Conservation (phyloP, 768 basidiomycete genomes). For the Lactifluus pinguis region DNA sequence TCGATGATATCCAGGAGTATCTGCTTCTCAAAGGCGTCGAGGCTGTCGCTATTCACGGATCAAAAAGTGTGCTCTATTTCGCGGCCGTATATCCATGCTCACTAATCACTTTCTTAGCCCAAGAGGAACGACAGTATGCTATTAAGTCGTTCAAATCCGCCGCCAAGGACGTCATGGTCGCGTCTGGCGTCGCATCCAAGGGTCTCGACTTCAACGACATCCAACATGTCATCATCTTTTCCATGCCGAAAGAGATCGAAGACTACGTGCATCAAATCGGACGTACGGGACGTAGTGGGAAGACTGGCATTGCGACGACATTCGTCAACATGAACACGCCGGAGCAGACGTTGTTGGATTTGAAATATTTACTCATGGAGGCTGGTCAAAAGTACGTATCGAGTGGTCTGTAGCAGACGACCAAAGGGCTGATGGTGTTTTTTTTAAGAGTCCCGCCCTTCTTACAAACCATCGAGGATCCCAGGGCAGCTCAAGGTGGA, state of each 20-base stretch:
- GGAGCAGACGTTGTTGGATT: slow-evolving; percentile 91
- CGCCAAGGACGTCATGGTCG: slow-evolving; percentile 98
- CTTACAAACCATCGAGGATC: slow-evolving; percentile 82
- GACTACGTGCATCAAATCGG: slow-evolving; percentile 99
- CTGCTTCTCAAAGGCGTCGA: slow-evolving; percentile 94
- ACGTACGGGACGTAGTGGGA: slow-evolving; percentile 93
- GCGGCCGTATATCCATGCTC: background rate
- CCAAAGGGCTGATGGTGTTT: slow-evolving; percentile 8
- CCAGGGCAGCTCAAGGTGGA: slow-evolving; percentile 70
- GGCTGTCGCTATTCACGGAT: slow-evolving; percentile 97
- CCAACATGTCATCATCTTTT: slow-evolving; percentile 97
- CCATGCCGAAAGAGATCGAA: slow-evolving; percentile 99
- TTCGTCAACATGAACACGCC: slow-evolving; percentile 98
- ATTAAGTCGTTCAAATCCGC: slow-evolving; percentile 98
- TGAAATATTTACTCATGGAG: slow-evolving; percentile 95
- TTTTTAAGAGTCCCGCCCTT: slow-evolving; percentile 87
- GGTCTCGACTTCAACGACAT: slow-evolving; percentile 99
- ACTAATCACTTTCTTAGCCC: slow-evolving; percentile 42
- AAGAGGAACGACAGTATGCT: slow-evolving; percentile 98
- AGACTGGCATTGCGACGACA: slow-evolving; percentile 97
- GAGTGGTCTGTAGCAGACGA: background rate
- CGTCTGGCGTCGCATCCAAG: slow-evolving; percentile 95
- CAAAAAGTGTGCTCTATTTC: slow-evolving; percentile 60
- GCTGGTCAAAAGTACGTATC: slow-evolving; percentile 86
- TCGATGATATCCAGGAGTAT: slow-evolving; percentile 99